Conservation (phyloP, 2,329 filamentous ascomycete genomes). For the Trichoderma oligosporum region DNA sequence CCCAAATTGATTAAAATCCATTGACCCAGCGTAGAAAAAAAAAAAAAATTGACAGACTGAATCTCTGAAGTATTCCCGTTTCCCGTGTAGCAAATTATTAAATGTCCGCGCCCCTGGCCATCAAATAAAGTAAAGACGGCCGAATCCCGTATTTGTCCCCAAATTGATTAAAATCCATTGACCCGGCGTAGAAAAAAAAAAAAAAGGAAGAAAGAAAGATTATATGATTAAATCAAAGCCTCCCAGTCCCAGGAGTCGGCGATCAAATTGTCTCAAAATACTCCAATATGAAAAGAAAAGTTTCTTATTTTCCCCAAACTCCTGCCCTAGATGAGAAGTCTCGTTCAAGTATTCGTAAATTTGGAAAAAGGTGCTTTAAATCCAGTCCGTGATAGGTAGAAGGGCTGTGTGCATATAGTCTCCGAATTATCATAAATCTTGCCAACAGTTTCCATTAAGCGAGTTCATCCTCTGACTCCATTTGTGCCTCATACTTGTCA, state of each 20-base stretch:
- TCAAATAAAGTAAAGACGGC: too few relatives aligned
- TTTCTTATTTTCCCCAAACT: neutral
- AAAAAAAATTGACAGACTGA: neutral
- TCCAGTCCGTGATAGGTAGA: neutral
- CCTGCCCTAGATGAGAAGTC: neutral
- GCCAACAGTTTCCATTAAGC: neutral
- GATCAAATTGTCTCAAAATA: neutral
- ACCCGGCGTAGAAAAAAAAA: neutral
- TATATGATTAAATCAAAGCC: neutral
- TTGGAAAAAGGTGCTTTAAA: neutral
- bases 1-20: neutral
- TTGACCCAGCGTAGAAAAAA: neutral
- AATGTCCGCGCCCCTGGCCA: too few relatives aligned
- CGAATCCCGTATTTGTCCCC: neutral
- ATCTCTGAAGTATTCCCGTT: too few relatives aligned
- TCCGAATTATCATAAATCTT: neutral
- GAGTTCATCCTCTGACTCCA: slow-evolving; percentile 17
- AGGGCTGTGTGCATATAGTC: neutral
- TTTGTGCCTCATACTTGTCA: slow-evolving; percentile 1
- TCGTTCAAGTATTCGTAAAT: too few relatives aligned
- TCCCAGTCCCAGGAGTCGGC: too few relatives aligned
- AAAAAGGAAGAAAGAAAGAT: too few relatives aligned
- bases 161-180: neutral
- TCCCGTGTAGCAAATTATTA: neutral
- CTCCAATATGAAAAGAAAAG: neutral